Percentiles rank a stretch among this genome's conserved stretches.
Conservation (phyloP, 2,329 filamentous ascomycete species). For the Colletotrichum siamense region DNA sequence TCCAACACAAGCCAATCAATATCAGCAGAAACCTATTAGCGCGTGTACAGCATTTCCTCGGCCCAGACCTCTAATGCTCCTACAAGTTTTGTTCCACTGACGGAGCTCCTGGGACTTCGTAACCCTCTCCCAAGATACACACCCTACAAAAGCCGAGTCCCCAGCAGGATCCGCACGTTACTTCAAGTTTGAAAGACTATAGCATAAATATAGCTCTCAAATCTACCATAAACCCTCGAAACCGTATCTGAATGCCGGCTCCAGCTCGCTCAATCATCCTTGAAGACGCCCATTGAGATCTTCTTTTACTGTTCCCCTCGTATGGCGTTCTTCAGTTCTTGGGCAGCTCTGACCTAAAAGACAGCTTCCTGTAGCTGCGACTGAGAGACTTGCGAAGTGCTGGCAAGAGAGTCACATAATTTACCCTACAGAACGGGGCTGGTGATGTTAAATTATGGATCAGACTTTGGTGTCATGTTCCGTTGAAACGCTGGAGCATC, state of each 20-base stretch:
- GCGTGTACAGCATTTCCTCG: neutral
- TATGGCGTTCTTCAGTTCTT: neutral
- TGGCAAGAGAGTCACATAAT: neutral
- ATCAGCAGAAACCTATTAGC: neutral
- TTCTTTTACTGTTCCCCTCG: neutral
- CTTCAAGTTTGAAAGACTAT: neutral
- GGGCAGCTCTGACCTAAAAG: neutral
- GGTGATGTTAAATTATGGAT: neutral
- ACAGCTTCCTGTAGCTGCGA: neutral
- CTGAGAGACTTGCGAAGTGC: neutral
- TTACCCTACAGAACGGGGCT: neutral
- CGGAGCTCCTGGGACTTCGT: neutral
- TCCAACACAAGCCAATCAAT: neutral
- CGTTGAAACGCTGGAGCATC: neutral
- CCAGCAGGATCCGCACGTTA: neutral
- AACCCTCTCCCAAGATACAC: neutral
- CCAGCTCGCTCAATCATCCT: neutral
- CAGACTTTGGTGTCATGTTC: neutral
- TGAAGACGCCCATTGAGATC: neutral
- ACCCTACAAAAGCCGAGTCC: neutral
- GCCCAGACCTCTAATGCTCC: neutral
- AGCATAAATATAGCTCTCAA: neutral
- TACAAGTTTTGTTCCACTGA: neutral
- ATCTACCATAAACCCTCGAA: neutral
- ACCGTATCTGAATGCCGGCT: neutral